Conservation (phyloP, 306 rosid species). For the Acmispon strigosus region DNA sequence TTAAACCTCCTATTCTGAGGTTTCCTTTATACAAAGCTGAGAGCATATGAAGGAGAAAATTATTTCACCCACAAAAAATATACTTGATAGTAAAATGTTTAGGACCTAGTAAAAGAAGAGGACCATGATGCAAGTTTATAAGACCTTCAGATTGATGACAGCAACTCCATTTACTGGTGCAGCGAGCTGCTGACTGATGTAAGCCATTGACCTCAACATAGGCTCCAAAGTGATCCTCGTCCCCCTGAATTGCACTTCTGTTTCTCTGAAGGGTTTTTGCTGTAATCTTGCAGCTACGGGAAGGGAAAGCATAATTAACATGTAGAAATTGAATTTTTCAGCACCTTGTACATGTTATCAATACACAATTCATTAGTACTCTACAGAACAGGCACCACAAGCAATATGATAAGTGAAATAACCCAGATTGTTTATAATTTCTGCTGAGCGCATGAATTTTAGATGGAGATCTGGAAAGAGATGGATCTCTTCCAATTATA, state of each 20-base stretch:
- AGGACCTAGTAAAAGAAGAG: background rate
- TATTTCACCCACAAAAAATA: background rate
- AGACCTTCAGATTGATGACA: constrained; percentile 70
- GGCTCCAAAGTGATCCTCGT: constrained; percentile 71
- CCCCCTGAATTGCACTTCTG: constrained; percentile 63
- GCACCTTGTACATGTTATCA: background rate
- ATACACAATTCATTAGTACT: background rate
- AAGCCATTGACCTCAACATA: constrained; percentile 72
- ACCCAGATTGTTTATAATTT: background rate
- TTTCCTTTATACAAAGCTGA: background rate
- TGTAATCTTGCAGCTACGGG: constrained; percentile 66
- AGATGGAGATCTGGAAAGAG: background rate
- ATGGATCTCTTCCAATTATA: background rate
- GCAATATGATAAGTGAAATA: constrained; percentile 5
- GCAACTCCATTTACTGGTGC: constrained; percentile 68
- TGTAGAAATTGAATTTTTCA: constrained; percentile 19
- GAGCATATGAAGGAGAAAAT: background rate
- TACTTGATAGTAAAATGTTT: background rate
- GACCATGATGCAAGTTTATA: background rate
- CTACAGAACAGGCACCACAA: background rate
- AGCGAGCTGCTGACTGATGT: constrained; percentile 64
- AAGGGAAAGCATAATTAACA: constrained; percentile 16
- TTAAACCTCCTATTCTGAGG: background rate
- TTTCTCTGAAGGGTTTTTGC: constrained; percentile 51
- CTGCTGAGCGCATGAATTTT: background rate